Base-by-base conservation (phyloP, 2,329 filamentous ascomycete genomes). In the Aureobasidium sp. region DNA sequence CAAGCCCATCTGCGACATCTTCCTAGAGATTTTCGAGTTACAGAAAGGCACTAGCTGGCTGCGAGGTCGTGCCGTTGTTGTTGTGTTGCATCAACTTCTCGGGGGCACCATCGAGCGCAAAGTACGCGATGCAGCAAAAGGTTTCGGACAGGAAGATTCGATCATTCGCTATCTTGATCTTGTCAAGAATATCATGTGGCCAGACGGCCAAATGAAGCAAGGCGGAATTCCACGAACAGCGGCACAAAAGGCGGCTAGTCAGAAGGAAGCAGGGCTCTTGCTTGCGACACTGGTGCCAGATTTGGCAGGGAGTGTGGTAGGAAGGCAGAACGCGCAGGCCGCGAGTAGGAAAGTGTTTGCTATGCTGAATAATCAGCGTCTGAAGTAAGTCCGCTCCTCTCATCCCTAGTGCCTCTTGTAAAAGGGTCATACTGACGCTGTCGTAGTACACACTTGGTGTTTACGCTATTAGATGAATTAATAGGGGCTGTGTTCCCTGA, bases 31-130 rank as follows among this genome's bases (percentile, higher is more conserved):
- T 0, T 99, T 99, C 71, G 92, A 96, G 71, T 82, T 99, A 43
- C 96, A 97, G 73, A 87, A 88, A 64, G 92, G 93, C 44, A 97
- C 95, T 75, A 97, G 96, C 74, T 99, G 94, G 95, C 84, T 99
- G 4, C 89, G 95, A 44, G 95, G 94, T 0, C 87, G 94, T 26
- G 94, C 94, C 0, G 94, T 97, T 1, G 93, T 99, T 5, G 92
- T 99, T 10, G 93, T 99, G 2, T 81, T 99, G 24, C 94, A 99
- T 71, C 94, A 99, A 74, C 83, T 99, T 6, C 85, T 99, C 1
- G 94, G 94, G 15, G 93, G 94, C 26, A 97, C 94, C 0, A 95
- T 99, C 65, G 94, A 99, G 76, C 87, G 92, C 64, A 97, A 96
- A 74, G 89, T 97, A 34, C 87, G 94, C 24, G 94, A 99, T 64